These are phyloP conservation scores for Solanum hybrid DNA, from an alignment of 305 asterid species.

Conservation along the genomic window DNA sequence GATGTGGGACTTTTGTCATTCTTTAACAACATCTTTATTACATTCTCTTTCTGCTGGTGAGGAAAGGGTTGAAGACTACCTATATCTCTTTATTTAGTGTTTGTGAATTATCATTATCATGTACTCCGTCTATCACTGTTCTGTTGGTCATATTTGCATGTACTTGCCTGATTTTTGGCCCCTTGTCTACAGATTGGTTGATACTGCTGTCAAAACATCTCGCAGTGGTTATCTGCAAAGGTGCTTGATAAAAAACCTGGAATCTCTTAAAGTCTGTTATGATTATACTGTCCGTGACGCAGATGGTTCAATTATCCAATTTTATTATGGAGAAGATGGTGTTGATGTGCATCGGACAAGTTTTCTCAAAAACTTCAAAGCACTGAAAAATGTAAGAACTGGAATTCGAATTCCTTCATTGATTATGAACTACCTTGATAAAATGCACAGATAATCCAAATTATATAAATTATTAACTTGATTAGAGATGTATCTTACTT, in stretches of 20 bases:
- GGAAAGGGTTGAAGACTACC: neutral
- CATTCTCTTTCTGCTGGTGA: neutral
- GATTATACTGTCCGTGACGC: constrained; percentile 97
- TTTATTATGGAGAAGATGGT: constrained; percentile 95
- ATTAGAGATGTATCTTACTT: neutral
- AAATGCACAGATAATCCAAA: neutral
- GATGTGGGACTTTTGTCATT: no score
- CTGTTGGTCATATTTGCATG: neutral
- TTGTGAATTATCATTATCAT: neutral
- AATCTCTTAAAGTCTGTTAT: constrained; percentile 82
- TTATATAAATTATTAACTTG: neutral
- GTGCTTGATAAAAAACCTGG: constrained; percentile 82
- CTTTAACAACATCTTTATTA: neutral
- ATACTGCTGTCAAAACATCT: constrained; percentile 98
- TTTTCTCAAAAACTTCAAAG: constrained; percentile 78
- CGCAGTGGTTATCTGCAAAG: constrained; percentile 99
- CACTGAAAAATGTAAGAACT: constrained; percentile 57
- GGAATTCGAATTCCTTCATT: neutral
- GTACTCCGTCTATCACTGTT: neutral
- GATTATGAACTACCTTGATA: neutral
- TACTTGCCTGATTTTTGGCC: constrained; percentile 10
- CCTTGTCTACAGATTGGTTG: constrained; percentile 64
- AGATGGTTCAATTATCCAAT: constrained; percentile 92
- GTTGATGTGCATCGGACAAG: constrained; percentile 87
- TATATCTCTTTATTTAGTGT: neutral